Conservation (phyloP, 768 basidiomycete species). For the Hericium erinaceus region DNA sequence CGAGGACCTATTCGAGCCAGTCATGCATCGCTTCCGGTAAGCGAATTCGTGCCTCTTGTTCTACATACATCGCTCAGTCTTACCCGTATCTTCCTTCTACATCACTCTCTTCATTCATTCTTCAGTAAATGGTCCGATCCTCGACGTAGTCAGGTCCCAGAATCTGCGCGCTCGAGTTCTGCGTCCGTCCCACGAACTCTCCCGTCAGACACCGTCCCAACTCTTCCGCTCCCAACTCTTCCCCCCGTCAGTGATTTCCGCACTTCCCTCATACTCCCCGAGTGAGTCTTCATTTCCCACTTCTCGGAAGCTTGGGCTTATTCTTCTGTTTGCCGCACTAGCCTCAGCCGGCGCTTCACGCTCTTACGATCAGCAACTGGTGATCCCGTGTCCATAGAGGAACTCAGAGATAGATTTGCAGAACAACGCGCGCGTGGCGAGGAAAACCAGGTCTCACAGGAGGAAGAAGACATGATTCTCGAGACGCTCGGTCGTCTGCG, state of each 20-base stretch:
- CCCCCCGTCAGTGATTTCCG: conserved; percentile 72
- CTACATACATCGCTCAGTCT: conserved; percentile 6
- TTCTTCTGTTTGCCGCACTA: conserved; percentile 20
- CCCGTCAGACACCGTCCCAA: conserved; percentile 6
- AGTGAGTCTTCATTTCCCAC: conserved; percentile 40
- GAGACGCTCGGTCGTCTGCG: conserved; percentile 56
- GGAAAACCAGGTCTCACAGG: conserved; percentile 62
- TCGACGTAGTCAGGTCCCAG: conserved; percentile 37
- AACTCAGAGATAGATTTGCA: conserved; percentile 58
- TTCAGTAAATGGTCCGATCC: conserved; percentile 73
- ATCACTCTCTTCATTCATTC: conserved; percentile 6
- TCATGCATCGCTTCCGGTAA: conserved; percentile 81
- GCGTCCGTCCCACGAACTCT: conserved; percentile 7
- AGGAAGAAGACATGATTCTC: conserved; percentile 79
- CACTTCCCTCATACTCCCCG: conserved; percentile 77
- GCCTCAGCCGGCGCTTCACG: conserved; percentile 76
- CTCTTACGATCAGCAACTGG: conserved; percentile 63
- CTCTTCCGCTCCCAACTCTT: conserved; percentile 42
- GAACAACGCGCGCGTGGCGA: conserved; percentile 67
- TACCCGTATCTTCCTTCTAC: conserved; percentile 16
- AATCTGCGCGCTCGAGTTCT: conserved; percentile 16
- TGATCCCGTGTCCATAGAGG: conserved; percentile 55
- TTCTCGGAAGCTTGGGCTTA: conserved; percentile 8
- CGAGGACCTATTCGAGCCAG: conserved; percentile 32
- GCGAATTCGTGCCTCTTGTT: conserved; percentile 20